Evolutionary conservation across 164 flowering plant genomes (phyloP).

Genomic region (Piper betle): DNA sequence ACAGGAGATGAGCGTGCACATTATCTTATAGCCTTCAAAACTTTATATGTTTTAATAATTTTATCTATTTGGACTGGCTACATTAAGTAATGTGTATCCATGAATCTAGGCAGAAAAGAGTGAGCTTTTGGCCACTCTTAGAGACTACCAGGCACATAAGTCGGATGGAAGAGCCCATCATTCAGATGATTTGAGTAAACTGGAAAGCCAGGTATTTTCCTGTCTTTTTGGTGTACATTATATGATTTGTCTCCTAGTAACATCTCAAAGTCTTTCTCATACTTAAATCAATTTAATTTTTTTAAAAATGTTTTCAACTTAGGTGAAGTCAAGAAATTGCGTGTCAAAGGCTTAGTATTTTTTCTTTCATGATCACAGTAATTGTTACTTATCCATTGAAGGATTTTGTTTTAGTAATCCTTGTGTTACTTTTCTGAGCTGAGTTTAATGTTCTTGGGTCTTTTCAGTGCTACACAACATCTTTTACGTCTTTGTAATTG

Average conservation of each 20-base stretch:
- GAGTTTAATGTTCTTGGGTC: too few species aligned
- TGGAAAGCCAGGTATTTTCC: constrained; percentile 27
- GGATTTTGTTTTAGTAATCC: too few species aligned
- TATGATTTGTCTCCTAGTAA: background rate
- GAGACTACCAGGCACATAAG: constrained; percentile 14
- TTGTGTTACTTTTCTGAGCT: too few species aligned
- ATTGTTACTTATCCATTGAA: too few species aligned
- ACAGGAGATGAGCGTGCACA: too few species aligned
- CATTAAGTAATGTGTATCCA: background rate
- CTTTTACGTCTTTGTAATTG: too few species aligned
- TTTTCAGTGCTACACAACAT: too few species aligned
- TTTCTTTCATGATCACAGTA: too few species aligned
- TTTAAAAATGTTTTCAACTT: background rate
- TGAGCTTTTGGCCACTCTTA: constrained; percentile 40
- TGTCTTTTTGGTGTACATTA: background rate
- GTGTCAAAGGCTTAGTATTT: too few species aligned
- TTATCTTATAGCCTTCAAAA: too few species aligned
- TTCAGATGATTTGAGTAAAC: constrained; percentile 13
- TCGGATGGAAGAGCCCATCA: constrained; percentile 12
- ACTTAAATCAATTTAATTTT: background rate
- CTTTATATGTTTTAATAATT: background rate
- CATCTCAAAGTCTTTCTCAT: background rate
- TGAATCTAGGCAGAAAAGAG: constrained; percentile 46
- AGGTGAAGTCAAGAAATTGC: too few species aligned
- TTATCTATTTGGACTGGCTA: background rate